Conservation (phyloP, 495 filamentous ascomycete genomes). For the Aspergillus homomorphus region DNA sequence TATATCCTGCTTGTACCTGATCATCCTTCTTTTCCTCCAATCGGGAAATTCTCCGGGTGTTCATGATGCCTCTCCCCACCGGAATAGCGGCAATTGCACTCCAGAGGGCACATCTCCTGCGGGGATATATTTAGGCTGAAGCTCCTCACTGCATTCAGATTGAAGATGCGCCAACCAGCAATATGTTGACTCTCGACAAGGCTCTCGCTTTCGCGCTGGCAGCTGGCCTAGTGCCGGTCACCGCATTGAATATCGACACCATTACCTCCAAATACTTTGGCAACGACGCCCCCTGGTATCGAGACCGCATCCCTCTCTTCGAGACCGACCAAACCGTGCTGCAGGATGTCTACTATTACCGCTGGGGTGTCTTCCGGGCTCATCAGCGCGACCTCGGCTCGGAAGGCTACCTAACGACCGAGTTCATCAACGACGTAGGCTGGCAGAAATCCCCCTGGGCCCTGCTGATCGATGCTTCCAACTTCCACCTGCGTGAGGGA, state of each 20-base stretch:
- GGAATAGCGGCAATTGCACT: not conserved
- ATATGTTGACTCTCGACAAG: not conserved
- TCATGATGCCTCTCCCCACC: not conserved
- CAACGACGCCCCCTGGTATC: constrained; percentile 22
- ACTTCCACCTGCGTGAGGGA: constrained; percentile 30
- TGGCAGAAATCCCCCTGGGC: constrained; percentile 26
- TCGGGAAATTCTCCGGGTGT: not conserved
- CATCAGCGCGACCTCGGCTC: constrained; percentile 31
- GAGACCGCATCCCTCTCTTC: constrained; percentile 20
- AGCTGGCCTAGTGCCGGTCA: not conserved
- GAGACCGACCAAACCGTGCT: constrained; percentile 18
- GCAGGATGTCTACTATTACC: constrained; percentile 33
- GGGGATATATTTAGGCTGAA: not conserved
- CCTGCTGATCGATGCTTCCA: constrained; percentile 25
- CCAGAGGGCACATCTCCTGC: not conserved
- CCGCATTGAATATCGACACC: constrained; percentile 7
- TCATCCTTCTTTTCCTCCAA: not conserved
- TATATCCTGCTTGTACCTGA: not conserved
- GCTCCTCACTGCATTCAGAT: not conserved
- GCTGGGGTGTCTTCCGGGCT: constrained; percentile 31
- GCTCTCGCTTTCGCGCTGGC: not conserved
- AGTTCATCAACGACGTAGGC: constrained; percentile 30
- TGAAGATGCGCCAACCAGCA: not conserved
- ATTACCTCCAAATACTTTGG: constrained; percentile 17
- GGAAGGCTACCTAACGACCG: constrained; percentile 28